Percentiles rank a stretch among this genome's conserved stretches.
Conservation (phyloP, 2,329 filamentous ascomycete genomes). For the Cucurbitaria berberidis region DNA sequence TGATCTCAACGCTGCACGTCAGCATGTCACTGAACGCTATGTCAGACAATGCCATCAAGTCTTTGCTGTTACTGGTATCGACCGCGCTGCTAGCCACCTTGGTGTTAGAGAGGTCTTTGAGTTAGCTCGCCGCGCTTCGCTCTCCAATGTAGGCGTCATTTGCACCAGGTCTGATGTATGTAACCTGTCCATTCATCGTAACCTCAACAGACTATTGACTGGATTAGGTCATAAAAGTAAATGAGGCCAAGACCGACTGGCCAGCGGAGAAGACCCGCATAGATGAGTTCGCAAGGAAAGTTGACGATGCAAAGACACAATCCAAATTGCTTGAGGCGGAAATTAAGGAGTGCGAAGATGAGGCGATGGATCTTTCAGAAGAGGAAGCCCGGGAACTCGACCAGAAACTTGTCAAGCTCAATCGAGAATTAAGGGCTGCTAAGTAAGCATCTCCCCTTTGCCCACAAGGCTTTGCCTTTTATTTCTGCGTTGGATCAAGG, state of each 20-base stretch:
- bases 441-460: too few species aligned
- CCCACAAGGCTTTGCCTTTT: too few species aligned
- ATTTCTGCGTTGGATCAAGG: too few species aligned
- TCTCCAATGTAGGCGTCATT: slow-evolving; percentile 42
- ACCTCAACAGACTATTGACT: too few species aligned
- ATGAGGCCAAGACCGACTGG: slow-evolving; percentile 23
- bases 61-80: slow-evolving; percentile 54
- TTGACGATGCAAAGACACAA: too few species aligned
- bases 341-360: slow-evolving; percentile 8
- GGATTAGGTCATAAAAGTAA: too few species aligned
- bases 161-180: slow-evolving; percentile 28
- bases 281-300: slow-evolving; percentile 8
- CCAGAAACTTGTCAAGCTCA: slow-evolving; percentile 16
- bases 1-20: slow-evolving; percentile 55
- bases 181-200: too few species aligned
- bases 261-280: slow-evolving; percentile 13
- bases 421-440: slow-evolving; percentile 4
- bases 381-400: slow-evolving; percentile 32
- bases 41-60: slow-evolving; percentile 56
- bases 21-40: slow-evolving; percentile 55
- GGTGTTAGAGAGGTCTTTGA: slow-evolving; percentile 53
- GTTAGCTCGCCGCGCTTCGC: slow-evolving; percentile 46
- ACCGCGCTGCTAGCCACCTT: slow-evolving; percentile 51
- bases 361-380: slow-evolving; percentile 14
- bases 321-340: too few species aligned